Percentiles rank a stretch among this genome's conserved stretches.
These are phyloP conservation scores for Alternaria solani DNA, from an alignment of 2,329 filamentous ascomycete genomes.

Conservation along the genomic window DNA sequence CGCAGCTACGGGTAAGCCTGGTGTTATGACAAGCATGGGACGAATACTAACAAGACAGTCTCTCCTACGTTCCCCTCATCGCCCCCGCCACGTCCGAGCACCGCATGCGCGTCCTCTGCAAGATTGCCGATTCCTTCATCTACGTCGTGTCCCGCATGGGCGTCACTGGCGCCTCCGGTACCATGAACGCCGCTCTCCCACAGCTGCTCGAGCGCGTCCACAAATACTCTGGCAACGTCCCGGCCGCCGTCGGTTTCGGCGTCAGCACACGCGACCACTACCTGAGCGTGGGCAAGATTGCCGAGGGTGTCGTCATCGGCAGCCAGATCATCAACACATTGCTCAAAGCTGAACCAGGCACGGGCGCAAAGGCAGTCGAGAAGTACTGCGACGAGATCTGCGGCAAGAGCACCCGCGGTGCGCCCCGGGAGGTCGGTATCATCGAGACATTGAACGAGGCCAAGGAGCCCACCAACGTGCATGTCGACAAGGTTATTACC, in stretches of 20 bases:
- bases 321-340: slow-evolving; percentile 91
- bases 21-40: neutral
- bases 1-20: slow-evolving; percentile 72
- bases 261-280: slow-evolving; percentile 97
- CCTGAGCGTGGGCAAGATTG: slow-evolving; percentile 79
- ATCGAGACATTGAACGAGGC: slow-evolving; percentile 71
- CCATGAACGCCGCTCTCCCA: slow-evolving; percentile 81
- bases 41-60: slow-evolving; percentile 55
- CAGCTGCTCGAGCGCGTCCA: slow-evolving; percentile 85
- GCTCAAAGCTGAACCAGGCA: slow-evolving; percentile 70
- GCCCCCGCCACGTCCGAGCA: slow-evolving; percentile 90
- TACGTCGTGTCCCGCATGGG: slow-evolving; percentile 98
- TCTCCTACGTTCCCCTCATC: slow-evolving; percentile 97
- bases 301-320: slow-evolving; percentile 95
- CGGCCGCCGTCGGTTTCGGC: slow-evolving; percentile 92
- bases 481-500: slow-evolving; percentile 73
- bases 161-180: slow-evolving; percentile 88
- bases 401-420: slow-evolving; percentile 60
- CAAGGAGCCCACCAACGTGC: slow-evolving; percentile 68
- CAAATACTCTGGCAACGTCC: slow-evolving; percentile 88
- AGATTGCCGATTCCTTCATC: slow-evolving; percentile 97
- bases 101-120: slow-evolving; percentile 94
- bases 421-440: slow-evolving; percentile 73
- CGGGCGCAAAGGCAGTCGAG: slow-evolving; percentile 76
- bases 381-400: slow-evolving; percentile 84